Percentiles rank a stretch among this genome's conserved stretches.
phyloP scores from a whole-genome alignment of 169 alveolate genomes.

The Eimeria mitis region DNA sequence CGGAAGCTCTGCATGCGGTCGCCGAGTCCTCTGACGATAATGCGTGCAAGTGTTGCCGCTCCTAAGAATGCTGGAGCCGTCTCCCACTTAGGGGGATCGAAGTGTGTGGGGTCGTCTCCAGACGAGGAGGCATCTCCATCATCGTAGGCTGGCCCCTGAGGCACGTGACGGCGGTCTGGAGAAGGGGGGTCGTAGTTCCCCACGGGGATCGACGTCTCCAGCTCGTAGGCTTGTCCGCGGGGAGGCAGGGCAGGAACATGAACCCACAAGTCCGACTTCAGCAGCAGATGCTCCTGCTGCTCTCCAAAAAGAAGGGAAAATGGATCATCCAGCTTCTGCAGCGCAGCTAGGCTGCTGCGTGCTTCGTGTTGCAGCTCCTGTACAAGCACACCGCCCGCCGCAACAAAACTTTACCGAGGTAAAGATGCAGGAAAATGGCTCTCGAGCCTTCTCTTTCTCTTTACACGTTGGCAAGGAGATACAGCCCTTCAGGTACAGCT shows the following conservation, averaged over 20 bases:
- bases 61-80: conserved; percentile 52
- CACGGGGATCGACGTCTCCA: conserved; percentile 53
- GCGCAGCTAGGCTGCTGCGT: conserved; percentile 63
- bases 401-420: background rate
- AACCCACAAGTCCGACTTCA: conserved; percentile 71
- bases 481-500: background rate
- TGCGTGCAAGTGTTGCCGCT: conserved; percentile 54
- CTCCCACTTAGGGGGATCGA: conserved; percentile 72
- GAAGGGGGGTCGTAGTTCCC: conserved; percentile 63
- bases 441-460: background rate
- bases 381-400: background rate
- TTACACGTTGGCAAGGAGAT: background rate
- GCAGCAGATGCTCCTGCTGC: conserved; percentile 65
- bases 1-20: conserved; percentile 70
- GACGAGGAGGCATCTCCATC: background rate
- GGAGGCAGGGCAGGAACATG: conserved; percentile 46
- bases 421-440: background rate
- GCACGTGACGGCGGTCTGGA: conserved; percentile 25
- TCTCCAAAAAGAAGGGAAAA: conserved; percentile 62
- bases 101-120: conserved; percentile 26
- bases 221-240: conserved; percentile 40
- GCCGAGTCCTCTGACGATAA: conserved; percentile 67
- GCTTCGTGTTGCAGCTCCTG: conserved; percentile 83
- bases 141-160: conserved; percentile 3
- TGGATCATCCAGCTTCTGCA: conserved; percentile 72